Conservation (phyloP, 139 green algal species). For the Chlorella sp. region DNA sequence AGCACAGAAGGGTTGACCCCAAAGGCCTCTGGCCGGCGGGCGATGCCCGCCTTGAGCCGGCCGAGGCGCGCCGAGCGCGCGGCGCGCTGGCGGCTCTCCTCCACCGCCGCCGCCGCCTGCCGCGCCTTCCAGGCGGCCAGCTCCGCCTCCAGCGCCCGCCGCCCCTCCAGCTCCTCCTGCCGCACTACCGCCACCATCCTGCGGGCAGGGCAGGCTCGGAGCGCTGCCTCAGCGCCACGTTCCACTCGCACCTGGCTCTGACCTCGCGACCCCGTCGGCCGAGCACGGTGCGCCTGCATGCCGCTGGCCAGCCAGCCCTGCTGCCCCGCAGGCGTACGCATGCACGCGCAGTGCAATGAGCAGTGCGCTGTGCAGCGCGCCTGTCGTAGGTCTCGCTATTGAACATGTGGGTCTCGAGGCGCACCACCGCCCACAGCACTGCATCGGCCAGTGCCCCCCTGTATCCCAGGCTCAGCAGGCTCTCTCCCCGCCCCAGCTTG, state of each 20-base stretch:
- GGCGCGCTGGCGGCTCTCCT: slow-evolving; percentile 37
- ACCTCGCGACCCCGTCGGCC: no score
- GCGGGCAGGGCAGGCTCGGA: neutral
- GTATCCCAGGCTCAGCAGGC: slow-evolving; percentile 26
- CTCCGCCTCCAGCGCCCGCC: neutral
- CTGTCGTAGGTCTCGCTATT: slow-evolving; percentile 25
- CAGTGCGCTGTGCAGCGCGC: neutral
- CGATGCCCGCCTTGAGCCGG: slow-evolving; percentile 51
- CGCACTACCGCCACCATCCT: slow-evolving; percentile 36
- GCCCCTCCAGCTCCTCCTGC: slow-evolving; percentile 30
- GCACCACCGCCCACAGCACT: slow-evolving; percentile 67
- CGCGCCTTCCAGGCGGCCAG: slow-evolving; percentile 6
- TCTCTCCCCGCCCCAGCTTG: slow-evolving; percentile 36
- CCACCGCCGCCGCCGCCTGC: slow-evolving; percentile 42
- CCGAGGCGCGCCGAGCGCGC: slow-evolving; percentile 43
- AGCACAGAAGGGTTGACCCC: no score
- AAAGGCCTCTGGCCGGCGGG: neutral
- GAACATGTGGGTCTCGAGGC: slow-evolving; percentile 59
- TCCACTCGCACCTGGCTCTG: no score
- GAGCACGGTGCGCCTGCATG: no score
- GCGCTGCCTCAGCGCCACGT: no score
- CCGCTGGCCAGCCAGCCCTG: neutral
- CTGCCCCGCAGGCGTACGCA: no score
- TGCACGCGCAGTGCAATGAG: neutral
- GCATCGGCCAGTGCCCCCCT: slow-evolving; percentile 56